phyloP scores from a whole-genome alignment of 2,329 filamentous ascomycete species.

The Nigrospora osmanthi region DNA sequence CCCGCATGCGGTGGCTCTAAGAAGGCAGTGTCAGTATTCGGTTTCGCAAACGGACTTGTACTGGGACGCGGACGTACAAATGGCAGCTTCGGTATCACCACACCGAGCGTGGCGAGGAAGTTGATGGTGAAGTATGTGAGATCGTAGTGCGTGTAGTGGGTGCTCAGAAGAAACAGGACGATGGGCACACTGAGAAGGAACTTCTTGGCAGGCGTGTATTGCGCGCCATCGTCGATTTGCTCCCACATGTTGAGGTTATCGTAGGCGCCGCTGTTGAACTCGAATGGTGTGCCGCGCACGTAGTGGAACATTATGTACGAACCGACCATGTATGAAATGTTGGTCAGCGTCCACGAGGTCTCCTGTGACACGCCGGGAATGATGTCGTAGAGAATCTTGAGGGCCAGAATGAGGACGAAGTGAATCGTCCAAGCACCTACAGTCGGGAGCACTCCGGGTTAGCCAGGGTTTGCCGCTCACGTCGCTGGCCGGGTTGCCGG shows the following conservation, averaged over 20 bases:
- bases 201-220: slow-evolving; percentile 98
- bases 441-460: slow-evolving; percentile 8
- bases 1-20: slow-evolving; percentile 70
- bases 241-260: slow-evolving; percentile 99
- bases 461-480: not conserved
- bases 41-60: not conserved
- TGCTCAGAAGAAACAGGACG: slow-evolving; percentile 89
- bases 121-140: slow-evolving; percentile 96
- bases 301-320: slow-evolving; percentile 99
- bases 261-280: slow-evolving; percentile 97
- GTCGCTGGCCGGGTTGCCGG: not conserved
- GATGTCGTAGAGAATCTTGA: slow-evolving; percentile 97
- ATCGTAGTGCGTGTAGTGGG: slow-evolving; percentile 98
- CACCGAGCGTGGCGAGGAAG: slow-evolving; percentile 82
- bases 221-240: slow-evolving; percentile 97
- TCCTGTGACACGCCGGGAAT: slow-evolving; percentile 95
- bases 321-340: slow-evolving; percentile 98
- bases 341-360: slow-evolving; percentile 96
- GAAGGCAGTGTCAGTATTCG: slow-evolving; percentile 17
- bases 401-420: slow-evolving; percentile 78
- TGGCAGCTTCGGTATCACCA: slow-evolving; percentile 93
- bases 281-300: slow-evolving; percentile 94
- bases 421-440: slow-evolving; percentile 97
- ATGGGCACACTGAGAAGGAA: slow-evolving; percentile 94
- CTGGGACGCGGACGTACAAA: slow-evolving; percentile 56